Conservation (phyloP, 495 filamentous ascomycete species). For the Glonium stellatum region DNA sequence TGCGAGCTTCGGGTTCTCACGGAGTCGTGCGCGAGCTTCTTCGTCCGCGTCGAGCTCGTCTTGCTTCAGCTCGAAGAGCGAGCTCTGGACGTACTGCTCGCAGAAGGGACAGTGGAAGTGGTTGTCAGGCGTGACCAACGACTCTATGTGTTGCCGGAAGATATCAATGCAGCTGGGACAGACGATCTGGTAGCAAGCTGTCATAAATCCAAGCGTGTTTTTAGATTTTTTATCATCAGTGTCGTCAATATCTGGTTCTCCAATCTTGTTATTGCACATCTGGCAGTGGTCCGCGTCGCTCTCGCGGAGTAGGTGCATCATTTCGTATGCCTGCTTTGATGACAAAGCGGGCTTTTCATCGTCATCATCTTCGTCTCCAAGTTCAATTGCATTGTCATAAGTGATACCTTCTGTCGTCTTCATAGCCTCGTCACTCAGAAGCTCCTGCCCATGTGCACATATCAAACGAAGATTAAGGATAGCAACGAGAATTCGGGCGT, state of each 20-base stretch:
- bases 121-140: conserved; percentile 34
- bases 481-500: conserved; percentile 80
- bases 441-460: conserved; percentile 84
- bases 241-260: conserved; percentile 12
- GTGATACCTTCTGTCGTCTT: conserved; percentile 70
- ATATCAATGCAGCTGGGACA: conserved; percentile 64
- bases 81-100: conserved; percentile 48
- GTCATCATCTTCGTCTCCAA: conserved; percentile 67
- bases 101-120: conserved; percentile 59
- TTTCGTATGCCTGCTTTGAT: conserved; percentile 69
- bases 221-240: conserved; percentile 36
- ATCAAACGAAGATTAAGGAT: conserved; percentile 86
- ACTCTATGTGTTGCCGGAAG: conserved; percentile 39
- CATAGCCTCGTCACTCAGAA: conserved; percentile 75
- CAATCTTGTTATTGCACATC: conserved; percentile 58
- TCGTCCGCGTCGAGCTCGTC: conserved; percentile 54
- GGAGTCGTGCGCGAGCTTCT: conserved; percentile 43
- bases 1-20: conserved; percentile 46
- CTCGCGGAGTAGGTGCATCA: conserved; percentile 73
- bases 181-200: conserved; percentile 74
- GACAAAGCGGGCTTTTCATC: conserved; percentile 47
- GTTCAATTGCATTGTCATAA: conserved; percentile 72
- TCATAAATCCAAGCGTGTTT: conserved; percentile 66
- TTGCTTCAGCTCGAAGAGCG: conserved; percentile 60
- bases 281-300: conserved; percentile 64